These are phyloP conservation scores for Neopestalotiopsis clavispora DNA, from an alignment of 2,329 filamentous ascomycete genomes.

Conservation along the genomic window DNA sequence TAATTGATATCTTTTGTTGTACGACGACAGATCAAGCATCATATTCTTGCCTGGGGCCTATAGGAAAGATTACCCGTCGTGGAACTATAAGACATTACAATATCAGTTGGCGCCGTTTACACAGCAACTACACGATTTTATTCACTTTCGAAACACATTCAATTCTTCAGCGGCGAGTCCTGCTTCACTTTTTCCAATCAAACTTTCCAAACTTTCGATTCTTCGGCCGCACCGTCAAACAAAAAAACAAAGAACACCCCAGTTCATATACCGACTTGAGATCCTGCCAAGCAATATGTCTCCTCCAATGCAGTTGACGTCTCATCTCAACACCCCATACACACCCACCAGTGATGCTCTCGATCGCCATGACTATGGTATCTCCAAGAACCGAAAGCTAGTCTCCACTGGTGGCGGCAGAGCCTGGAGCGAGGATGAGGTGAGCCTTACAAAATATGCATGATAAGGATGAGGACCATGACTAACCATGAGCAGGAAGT, in stretches of 20 bases:
- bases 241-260: constrained; percentile 7
- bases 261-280: constrained; percentile 17
- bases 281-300: constrained; percentile 46
- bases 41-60: background rate
- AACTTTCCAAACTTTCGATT: constrained; percentile 34
- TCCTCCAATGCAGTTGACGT: constrained; percentile 52
- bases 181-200: constrained; percentile 37
- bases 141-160: constrained; percentile 35
- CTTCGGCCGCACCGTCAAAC: constrained; percentile 39
- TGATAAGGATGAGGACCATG: background rate
- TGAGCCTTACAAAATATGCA: constrained; percentile 42
- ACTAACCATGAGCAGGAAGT: constrained; percentile 62
- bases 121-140: constrained; percentile 17
- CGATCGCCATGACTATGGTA: constrained; percentile 63
- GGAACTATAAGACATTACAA: constrained; percentile 21
- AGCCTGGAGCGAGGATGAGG: constrained; percentile 87
- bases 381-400: constrained; percentile 70
- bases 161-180: constrained; percentile 51
- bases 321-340: constrained; percentile 48
- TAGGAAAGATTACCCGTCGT: constrained; percentile 5
- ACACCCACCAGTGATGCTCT: constrained; percentile 58
- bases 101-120: constrained; percentile 22
- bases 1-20: constrained; percentile 18
- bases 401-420: constrained; percentile 76
- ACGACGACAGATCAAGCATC: background rate